A percentile compares a stretch with the other conserved stretches of the same genome.
These are phyloP conservation scores for Leucocoprinus sp. DNA, from an alignment of 768 basidiomycete species.

Conservation along the genomic window DNA sequence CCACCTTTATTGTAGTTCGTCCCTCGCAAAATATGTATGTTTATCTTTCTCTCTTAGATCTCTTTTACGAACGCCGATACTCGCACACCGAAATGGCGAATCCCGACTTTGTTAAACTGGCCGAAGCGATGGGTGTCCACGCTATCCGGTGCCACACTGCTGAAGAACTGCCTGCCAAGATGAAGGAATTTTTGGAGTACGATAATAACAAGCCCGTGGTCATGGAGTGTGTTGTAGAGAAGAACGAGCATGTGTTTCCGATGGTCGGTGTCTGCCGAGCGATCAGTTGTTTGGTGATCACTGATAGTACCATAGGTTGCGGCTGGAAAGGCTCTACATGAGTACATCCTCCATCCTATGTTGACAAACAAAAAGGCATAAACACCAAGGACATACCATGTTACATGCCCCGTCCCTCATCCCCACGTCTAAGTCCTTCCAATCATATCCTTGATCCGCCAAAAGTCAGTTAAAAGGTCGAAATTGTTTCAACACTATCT, in stretches of 20 bases:
- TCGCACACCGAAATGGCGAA: conserved; percentile 95
- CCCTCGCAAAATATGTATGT: conserved; percentile 7
- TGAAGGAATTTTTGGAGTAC: conserved; percentile 99
- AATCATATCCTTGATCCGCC: too few relatives aligned
- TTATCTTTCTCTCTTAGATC: conserved; percentile 35
- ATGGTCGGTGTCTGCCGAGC: conserved; percentile 45
- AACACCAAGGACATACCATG: background rate
- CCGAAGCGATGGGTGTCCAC: conserved; percentile 87
- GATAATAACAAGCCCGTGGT: conserved; percentile 80
- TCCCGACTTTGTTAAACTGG: conserved; percentile 89
- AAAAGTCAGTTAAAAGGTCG: background rate
- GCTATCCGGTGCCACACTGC: conserved; percentile 67
- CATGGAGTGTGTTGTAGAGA: conserved; percentile 84
- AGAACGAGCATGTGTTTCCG: conserved; percentile 83
- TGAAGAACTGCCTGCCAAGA: conserved; percentile 83
- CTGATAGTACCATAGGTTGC: conserved; percentile 45
- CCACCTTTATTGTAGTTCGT: too few relatives aligned
- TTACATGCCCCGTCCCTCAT: background rate
- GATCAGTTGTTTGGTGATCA: background rate
- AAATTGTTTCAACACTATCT: too few relatives aligned
- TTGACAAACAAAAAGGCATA: background rate
- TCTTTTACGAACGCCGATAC: conserved; percentile 96
- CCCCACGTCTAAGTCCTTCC: background rate
- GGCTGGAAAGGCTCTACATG: conserved; percentile 91
- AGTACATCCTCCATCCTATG: conserved; percentile 24